Evolutionary conservation across 139 green algal genomes (phyloP).

Genomic region (Asterochloris erici): DNA sequence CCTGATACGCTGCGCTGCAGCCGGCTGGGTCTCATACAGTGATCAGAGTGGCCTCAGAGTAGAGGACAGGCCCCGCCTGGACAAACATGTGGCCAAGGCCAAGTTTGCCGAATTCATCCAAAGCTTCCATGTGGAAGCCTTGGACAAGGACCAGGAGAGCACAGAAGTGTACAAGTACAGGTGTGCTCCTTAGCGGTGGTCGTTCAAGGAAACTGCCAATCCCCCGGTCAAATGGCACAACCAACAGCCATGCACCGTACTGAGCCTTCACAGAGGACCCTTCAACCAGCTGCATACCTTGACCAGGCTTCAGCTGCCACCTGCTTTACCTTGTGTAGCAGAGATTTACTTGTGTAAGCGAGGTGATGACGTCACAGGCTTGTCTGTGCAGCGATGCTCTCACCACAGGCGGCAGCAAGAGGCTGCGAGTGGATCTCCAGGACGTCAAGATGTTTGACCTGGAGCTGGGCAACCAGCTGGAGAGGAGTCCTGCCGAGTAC

Average conservation of each 20-base stretch:
- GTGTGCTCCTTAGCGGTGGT: background rate
- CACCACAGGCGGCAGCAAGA: conserved; percentile 15
- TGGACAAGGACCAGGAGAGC: background rate
- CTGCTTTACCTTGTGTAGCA: too few relatives aligned
- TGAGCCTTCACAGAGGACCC: too few relatives aligned
- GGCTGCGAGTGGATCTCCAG: conserved; percentile 61
- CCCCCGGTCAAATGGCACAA: background rate
- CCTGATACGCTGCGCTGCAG: conserved; percentile 17
- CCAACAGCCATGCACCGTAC: too few relatives aligned
- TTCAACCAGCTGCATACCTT: background rate
- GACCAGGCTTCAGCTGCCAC: background rate
- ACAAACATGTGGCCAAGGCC: conserved; percentile 25
- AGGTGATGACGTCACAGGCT: too few relatives aligned
- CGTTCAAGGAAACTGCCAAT: too few relatives aligned
- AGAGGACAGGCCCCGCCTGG: conserved; percentile 9
- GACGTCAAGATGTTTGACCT: conserved; percentile 57
- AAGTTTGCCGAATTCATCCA: conserved; percentile 56
- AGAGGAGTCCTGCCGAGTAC: conserved; percentile 59
- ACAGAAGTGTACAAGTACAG: conserved; percentile 17
- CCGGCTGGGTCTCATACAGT: conserved; percentile 47
- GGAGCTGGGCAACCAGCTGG: conserved; percentile 54
- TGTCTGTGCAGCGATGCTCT: conserved; percentile 39
- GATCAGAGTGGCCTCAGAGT: conserved; percentile 29
- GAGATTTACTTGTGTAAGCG: too few relatives aligned
- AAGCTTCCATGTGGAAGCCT: conserved; percentile 36